Evolutionary conservation across 2,329 filamentous ascomycete genomes (phyloP).

Genomic region (Furcasterigmium sp.): DNA sequence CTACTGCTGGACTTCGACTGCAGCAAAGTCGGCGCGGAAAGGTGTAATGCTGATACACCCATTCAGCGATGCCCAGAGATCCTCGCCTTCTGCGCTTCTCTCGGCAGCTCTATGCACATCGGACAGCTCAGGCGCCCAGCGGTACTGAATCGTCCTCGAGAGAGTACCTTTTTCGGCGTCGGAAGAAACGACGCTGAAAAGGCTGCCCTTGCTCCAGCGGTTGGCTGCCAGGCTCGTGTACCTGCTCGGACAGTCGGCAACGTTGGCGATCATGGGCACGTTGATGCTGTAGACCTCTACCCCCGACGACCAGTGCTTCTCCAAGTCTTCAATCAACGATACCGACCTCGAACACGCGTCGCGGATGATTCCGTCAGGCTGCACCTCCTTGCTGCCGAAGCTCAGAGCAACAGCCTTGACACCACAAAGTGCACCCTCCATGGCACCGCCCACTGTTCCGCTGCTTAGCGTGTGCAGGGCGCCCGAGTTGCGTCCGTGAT

Average conservation of each 20-base stretch:
- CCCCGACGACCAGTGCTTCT: constrained; percentile 48
- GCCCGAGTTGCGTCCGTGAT: constrained; percentile 57
- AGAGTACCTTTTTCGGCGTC: constrained; percentile 7
- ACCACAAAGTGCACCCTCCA: constrained; percentile 52
- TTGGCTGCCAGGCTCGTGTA: constrained; percentile 68
- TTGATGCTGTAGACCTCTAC: constrained; percentile 66
- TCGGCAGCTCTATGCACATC: constrained; percentile 11
- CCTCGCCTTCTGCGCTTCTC: constrained; percentile 10
- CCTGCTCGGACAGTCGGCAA: constrained; percentile 54
- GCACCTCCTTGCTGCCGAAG: constrained; percentile 65
- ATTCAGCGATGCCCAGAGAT: constrained; percentile 12
- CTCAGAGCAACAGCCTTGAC: constrained; percentile 59
- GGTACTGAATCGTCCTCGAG: constrained; percentile 7
- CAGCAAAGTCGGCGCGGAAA: constrained; percentile 10
- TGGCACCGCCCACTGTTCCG: constrained; percentile 52
- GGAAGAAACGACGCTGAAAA: constrained; percentile 9
- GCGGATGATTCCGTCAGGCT: constrained; percentile 60
- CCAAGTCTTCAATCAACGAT: constrained; percentile 57
- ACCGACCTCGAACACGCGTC: constrained; percentile 54
- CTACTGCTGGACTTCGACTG: constrained; percentile 4
- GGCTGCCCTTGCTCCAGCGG: constrained; percentile 51
- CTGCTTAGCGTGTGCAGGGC: constrained; percentile 52
- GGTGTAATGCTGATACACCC: constrained; percentile 11
- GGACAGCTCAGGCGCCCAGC: constrained; percentile 11
- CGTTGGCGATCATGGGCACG: constrained; percentile 58